Conservation (phyloP, 2,329 filamentous ascomycete genomes). For the Fusarium sp. region DNA sequence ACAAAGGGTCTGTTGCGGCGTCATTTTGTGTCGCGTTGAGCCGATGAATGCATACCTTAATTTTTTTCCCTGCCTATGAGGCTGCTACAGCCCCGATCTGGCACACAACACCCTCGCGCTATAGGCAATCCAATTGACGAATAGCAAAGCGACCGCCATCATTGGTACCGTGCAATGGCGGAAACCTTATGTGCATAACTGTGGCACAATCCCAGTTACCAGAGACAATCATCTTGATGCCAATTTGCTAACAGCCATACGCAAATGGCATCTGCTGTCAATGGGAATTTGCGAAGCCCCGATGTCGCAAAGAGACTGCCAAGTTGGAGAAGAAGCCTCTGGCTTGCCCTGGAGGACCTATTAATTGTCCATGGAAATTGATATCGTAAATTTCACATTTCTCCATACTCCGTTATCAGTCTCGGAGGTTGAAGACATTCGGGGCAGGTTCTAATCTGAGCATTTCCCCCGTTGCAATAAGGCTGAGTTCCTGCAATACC, state of each 20-base stretch:
- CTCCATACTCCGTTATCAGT: conserved; percentile 3
- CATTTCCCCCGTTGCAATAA: conserved; percentile 23
- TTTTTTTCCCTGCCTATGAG: conserved; percentile 12
- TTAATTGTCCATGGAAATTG: conserved; percentile 1
- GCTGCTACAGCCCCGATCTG: conserved; percentile 5
- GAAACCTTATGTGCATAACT: conserved; percentile 15
- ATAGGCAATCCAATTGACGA: conserved; percentile 23
- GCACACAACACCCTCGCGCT: conserved; percentile 21
- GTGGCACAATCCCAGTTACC: conserved; percentile 15
- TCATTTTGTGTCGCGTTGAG: conserved; percentile 35
- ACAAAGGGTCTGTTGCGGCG: conserved; percentile 22
- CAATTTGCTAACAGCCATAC: conserved; percentile 41
- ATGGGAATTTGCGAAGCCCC: conserved; percentile 38
- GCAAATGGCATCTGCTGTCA: conserved; percentile 38
- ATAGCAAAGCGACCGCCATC: conserved; percentile 1
- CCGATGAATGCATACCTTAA: conserved; percentile 31
- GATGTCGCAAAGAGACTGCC: conserved; percentile 18
- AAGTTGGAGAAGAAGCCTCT: conserved; percentile 22
- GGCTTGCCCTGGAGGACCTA: conserved; percentile 16
- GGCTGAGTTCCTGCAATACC: conserved; percentile 36
- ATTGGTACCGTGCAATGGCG: neutral
- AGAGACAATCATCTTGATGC: conserved; percentile 24
- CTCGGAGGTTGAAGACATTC: conserved; percentile 3
- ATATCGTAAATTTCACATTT: neutral
- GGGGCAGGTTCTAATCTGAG: conserved; percentile 8